Conservation (phyloP, 2,329 filamentous ascomycete genomes). For the Neurospora crassa region DNA sequence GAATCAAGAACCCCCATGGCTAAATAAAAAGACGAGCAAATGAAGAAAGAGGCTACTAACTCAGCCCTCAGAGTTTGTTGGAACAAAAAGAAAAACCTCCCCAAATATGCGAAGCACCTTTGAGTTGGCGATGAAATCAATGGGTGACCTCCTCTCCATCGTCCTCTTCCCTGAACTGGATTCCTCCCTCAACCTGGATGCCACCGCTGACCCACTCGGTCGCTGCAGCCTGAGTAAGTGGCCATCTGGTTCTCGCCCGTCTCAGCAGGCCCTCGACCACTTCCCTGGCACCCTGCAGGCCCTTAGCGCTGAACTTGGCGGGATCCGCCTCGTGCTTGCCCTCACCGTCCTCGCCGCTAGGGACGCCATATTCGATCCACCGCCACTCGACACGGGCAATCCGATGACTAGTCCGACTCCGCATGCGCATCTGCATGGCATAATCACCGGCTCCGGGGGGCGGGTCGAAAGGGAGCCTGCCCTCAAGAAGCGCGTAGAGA, state of each 20-base stretch:
- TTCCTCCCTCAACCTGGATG: conserved; percentile 55
- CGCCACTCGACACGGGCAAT: conserved; percentile 94
- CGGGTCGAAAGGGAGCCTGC: conserved; percentile 87
- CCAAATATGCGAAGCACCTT: background rate
- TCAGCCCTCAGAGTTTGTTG: background rate
- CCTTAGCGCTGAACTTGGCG: conserved; percentile 51
- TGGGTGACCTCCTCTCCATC: conserved; percentile 43
- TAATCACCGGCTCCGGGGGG: conserved; percentile 70
- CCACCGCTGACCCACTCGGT: conserved; percentile 69
- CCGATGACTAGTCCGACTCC: conserved; percentile 79
- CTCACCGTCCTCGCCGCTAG: conserved; percentile 37
- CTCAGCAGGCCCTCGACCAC: conserved; percentile 80
- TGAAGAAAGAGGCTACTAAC: background rate
- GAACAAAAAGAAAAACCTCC: background rate
- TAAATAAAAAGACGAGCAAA: background rate
- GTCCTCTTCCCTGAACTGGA: conserved; percentile 50
- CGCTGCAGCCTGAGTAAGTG: conserved; percentile 61
- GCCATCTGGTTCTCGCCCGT: conserved; percentile 70
- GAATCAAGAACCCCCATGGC: background rate
- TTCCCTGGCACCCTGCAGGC: conserved; percentile 64
- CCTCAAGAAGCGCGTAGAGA: conserved; percentile 86
- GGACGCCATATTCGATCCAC: conserved; percentile 78
- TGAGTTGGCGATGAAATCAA: conserved; percentile 6
- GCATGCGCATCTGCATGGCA: conserved; percentile 47
- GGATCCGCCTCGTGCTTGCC: conserved; percentile 71